These are phyloP conservation scores for Ceratobasidium papillatum DNA, from an alignment of 1,284 basidiomycete genomes.

Conservation along the genomic window DNA sequence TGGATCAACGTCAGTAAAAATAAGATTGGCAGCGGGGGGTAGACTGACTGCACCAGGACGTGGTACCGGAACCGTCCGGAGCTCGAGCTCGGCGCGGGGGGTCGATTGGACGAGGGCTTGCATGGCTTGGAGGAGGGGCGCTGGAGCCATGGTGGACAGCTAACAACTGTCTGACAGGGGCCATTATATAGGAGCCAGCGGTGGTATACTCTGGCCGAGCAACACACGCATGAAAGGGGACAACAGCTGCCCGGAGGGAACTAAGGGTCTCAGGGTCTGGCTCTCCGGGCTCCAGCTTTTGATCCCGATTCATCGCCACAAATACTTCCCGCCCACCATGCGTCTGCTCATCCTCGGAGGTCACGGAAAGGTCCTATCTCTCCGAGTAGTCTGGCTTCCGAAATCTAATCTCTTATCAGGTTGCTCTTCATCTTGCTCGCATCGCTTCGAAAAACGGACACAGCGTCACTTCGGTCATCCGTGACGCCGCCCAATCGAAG, in stretches of 20 bases:
- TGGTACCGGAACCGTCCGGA: background rate
- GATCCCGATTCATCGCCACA: background rate
- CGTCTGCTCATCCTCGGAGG: slow-evolving; percentile 62
- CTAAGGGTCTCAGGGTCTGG: background rate
- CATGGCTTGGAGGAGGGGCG: background rate
- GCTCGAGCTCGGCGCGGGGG: slow-evolving; percentile 12
- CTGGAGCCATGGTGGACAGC: background rate
- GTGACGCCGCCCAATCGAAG: slow-evolving; percentile 57
- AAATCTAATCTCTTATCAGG: slow-evolving; percentile 50
- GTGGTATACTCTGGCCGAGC: slow-evolving; percentile 8
- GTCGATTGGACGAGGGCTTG: slow-evolving; percentile 9
- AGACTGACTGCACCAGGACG: background rate
- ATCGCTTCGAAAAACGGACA: slow-evolving; percentile 52
- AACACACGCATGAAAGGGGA: background rate
- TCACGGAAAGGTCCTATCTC: slow-evolving; percentile 58
- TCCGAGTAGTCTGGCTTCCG: background rate
- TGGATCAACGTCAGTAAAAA: background rate
- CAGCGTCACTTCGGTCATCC: slow-evolving; percentile 67
- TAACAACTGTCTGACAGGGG: background rate
- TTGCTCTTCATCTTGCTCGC: slow-evolving; percentile 64
- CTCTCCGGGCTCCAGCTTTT: background rate
- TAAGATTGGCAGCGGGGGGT: background rate
- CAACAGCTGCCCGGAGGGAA: background rate
- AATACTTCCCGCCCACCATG: slow-evolving; percentile 32
- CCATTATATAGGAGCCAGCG: background rate